Base-by-base conservation (phyloP, 1,284 basidiomycete genomes). In the Ustanciosporium gigantosporum region DNA sequence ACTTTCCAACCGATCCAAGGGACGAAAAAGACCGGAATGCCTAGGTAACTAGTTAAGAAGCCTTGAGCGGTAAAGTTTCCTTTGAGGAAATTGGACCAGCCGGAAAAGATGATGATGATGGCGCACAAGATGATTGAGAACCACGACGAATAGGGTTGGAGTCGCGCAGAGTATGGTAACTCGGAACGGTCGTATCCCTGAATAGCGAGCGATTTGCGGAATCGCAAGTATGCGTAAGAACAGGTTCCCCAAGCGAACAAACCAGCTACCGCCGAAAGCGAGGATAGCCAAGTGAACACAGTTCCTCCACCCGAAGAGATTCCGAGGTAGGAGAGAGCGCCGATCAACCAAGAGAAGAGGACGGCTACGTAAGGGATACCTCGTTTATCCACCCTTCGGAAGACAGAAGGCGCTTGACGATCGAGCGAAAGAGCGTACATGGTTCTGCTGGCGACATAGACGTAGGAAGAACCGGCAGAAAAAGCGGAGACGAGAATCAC, bases 211-310 rank as follows among this genome's bases (percentile, higher is more conserved):
- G 85, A 87, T 57, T 83, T 82, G 51, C 85, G 84, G 83, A 90
- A 91, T 77, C 83, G 84, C 42, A 89, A 74, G 79, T 88, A 90
- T 5, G 87, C 85, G 36, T 87, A 52, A 70, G 86, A 85, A 79
- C 90, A 88, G 37, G 83, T 89, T 68, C 87, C 87, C 91, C 91
- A 94, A 9, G 88, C 89, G 80, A 89, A 82, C 38, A 88, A 76
- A 34, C 87, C 87, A 7, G 83, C 81, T 17, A 85, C 84, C 8
- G 86, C 84, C 5, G 82, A 85, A 40, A 88, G 79, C 70, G 87
- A 86, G 66, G 86, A 56, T 69, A 70, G 57, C 64, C 69, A 78
- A 41, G 74, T 79, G 78, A 76, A 94, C 90, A 31, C 90, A 88
- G 47, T 62, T 52, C 52, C 82, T n/a, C 66, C 51, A 22, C 69